Evolutionary conservation across 2,329 filamentous ascomycete species (phyloP).

Genomic region (Botrytis medusae): DNA sequence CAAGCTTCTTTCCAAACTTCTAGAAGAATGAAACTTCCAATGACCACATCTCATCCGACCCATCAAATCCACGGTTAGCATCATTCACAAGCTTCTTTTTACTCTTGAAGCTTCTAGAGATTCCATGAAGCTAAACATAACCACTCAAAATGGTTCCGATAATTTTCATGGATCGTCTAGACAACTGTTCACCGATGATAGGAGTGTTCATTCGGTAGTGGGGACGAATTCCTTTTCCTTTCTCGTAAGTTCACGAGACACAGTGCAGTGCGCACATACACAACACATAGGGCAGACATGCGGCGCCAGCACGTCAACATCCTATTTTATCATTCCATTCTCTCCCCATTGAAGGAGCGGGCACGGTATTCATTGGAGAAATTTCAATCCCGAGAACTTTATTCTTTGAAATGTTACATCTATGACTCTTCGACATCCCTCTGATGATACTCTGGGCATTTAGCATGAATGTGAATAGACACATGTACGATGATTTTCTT

Average conservation of each 20-base stretch:
- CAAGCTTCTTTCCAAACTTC: not conserved
- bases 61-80: not conserved
- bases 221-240: not conserved
- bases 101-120: not conserved
- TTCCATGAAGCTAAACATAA: not conserved
- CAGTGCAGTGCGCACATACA: not conserved
- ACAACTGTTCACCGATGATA: constrained; percentile 24
- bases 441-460: not conserved
- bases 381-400: not conserved
- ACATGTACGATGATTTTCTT: too few relatives aligned
- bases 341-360: not conserved
- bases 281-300: constrained; percentile 2
- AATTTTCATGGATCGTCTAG: not conserved
- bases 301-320: not conserved
- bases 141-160: not conserved
- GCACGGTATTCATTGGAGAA: not conserved
- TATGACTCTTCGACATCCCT: not conserved
- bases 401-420: not conserved
- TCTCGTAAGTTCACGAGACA: constrained; percentile 10
- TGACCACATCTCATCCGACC: not conserved
- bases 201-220: not conserved
- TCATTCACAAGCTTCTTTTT: constrained; percentile 3
- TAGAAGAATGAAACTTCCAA: not conserved
- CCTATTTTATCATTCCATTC: not conserved
- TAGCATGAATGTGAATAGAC: not conserved